Conservation (phyloP, 1,284 basidiomycete genomes). For the Leccinum holopus region DNA sequence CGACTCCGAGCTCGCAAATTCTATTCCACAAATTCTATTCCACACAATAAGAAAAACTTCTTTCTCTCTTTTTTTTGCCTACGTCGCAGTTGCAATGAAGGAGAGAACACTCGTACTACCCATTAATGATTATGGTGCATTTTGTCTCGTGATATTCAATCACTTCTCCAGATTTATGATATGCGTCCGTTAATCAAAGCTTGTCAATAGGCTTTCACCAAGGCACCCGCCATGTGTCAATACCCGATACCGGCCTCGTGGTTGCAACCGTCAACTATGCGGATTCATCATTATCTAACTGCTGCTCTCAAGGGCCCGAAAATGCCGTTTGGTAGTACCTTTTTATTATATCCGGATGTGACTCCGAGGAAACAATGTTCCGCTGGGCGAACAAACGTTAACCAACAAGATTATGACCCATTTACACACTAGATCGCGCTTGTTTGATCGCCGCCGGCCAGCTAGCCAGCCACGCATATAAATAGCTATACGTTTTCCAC, state of each 20-base stretch:
- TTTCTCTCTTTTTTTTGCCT: no score
- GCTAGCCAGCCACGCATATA: not conserved
- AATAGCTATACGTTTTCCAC: not conserved
- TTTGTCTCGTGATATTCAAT: not conserved
- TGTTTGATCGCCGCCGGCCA: not conserved
- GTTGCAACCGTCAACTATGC: not conserved
- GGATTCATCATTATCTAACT: not conserved
- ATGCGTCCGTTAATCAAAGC: not conserved
- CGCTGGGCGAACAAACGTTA: not conserved
- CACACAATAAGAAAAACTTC: no score
- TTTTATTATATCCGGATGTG: not conserved
- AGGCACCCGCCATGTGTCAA: not conserved
- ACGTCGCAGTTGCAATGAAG: not conserved
- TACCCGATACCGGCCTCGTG: not conserved
- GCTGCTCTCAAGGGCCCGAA: not conserved
- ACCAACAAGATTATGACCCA: conserved; percentile 2
- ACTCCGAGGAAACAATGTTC: not conserved
- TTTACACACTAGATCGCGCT: not conserved
- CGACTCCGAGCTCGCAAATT: not conserved
- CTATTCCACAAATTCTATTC: not conserved
- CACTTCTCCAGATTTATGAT: not conserved
- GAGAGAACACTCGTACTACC: not conserved
- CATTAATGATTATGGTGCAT: not conserved
- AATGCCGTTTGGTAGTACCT: not conserved
- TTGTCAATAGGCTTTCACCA: not conserved